Base-by-base conservation (phyloP, 2,329 filamentous ascomycete genomes). In the Neonectria hederae region DNA sequence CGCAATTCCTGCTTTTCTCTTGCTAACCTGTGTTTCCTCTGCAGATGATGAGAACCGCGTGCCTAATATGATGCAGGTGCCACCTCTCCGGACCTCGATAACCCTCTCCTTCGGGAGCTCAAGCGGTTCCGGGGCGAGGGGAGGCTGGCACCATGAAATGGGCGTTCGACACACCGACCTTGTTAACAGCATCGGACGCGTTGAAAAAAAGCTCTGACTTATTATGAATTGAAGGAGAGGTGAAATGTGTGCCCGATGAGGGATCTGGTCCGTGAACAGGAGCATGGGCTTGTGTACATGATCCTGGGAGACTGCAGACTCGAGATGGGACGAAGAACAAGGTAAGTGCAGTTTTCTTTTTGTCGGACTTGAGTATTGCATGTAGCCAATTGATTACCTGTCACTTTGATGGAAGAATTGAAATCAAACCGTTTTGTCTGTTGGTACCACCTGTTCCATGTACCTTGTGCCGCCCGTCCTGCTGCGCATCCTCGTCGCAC, bases 21-120 rank as follows among this genome's bases (percentile, higher is more conserved):
- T 64, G 60, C 78, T 83, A 76, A 82, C 74, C 58, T 72, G 35
- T 70, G 66, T 54, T 54, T 53, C 54, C 63, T 26, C 21, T 45
- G 3, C 76, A 97, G 94, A 97, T 98, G 95, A 99, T 98, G 96
- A 99, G 97, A 97, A 92, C 92, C 89, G 92, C 89, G 95, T 98
- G 96, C 90, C 89, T 81, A 84, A 89, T 89, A 93, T 97, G 96
- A 98, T 85, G 84, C 79, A 80, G 85, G 86, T 92, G 74, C 86
- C 84, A 86, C 84, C 82, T 86, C 83, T 81, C 83, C 85, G 83
- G 85, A 84, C 83, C 86, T 83, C 83, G 83, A 86, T 46, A 88
- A 92, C 93, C 95, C 94, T 97, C 91, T 90, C 89, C 83, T 86
- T 82, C 83, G 89, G 92, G 70, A 54, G 94, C 94, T 92, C 80